Conservation (phyloP, 257 asterid genomes). For the Salvia rosmarinus region DNA sequence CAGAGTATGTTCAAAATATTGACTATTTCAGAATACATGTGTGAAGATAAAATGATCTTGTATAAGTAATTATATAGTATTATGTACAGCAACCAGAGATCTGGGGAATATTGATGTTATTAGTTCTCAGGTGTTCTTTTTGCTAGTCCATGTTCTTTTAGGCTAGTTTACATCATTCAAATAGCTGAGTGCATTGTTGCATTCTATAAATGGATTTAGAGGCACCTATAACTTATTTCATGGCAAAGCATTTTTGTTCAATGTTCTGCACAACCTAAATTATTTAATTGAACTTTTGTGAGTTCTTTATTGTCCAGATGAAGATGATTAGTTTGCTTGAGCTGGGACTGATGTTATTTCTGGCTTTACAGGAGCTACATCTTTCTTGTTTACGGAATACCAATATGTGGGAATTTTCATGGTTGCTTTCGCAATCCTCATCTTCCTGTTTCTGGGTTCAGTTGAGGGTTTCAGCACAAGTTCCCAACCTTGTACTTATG, state of each 20-base stretch:
- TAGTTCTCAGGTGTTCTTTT: neutral
- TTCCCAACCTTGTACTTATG: conserved; percentile 55
- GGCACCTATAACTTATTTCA: neutral
- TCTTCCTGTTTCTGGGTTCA: conserved; percentile 88
- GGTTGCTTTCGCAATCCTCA: conserved; percentile 90
- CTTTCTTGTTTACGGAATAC: conserved; percentile 80
- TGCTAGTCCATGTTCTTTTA: too few species aligned
- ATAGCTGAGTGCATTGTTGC: neutral
- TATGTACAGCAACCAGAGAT: neutral
- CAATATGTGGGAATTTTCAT: conserved; percentile 84
- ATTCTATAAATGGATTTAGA: neutral
- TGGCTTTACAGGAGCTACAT: conserved; percentile 76
- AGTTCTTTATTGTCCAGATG: neutral
- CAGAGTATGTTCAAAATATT: neutral
- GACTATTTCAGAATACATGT: neutral
- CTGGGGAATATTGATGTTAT: conserved; percentile 11
- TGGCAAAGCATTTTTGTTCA: neutral
- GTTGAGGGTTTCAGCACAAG: conserved; percentile 86
- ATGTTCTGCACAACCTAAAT: neutral
- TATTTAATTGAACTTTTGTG: neutral
- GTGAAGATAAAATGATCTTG: neutral
- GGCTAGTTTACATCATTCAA: too few species aligned
- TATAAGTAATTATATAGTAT: neutral
- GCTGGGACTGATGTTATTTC: conserved; percentile 10
- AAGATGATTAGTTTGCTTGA: neutral